Evolutionary conservation across 2,329 filamentous ascomycete species (phyloP), one percentile per base, ranked within the genome.

Genomic region (Laburnicola sp.): DNA sequence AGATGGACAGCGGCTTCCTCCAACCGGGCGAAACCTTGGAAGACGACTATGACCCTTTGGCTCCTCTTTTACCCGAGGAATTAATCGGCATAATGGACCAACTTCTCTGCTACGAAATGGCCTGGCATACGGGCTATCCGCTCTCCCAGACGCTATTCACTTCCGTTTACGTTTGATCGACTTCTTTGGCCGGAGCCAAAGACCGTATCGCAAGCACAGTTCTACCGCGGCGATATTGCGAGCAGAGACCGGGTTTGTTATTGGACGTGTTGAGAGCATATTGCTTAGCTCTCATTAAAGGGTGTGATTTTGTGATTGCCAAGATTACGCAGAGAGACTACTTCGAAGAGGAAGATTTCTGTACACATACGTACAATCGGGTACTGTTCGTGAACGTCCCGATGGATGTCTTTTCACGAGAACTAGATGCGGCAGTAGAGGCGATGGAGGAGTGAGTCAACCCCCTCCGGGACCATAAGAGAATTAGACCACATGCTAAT

Each of bases 271-370:
- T 99, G 26, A 82, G 91, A 54, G 88, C 91, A 0, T 99, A 96
- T 69, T 97, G 92, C 64, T 73, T 97, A 3, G 89, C 85, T 0
- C 74, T 97, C 50, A 78, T 97, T 51, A 97, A 96, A 70, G 85
- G 86, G 22, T 96, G 91, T 67, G 85, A 86, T 56, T 84, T 85
- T 61, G 89, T 95, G 9, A 89, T 94, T 56, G 80, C 86, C 43
- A 83, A 86, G 39, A 87, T 97, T 55, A 86, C 85, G 47, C 80
- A 81, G n/a, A 89, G 96, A 69, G 87, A 95, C 61, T 97, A 87
- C 68, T 97, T 93, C 63, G 94, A 99, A 86, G 94, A 99, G 74
- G 94, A 99, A 73, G 94, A 99, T 66, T 97, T 99, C 68, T 90
- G 95, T 21, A 92, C 91, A 5, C 91, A 96, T 70, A 88, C 92